phyloP scores from a whole-genome alignment of 225 moss, liverwort and hornwort species.

The Bryoerythrophyllum caledonicum region DNA sequence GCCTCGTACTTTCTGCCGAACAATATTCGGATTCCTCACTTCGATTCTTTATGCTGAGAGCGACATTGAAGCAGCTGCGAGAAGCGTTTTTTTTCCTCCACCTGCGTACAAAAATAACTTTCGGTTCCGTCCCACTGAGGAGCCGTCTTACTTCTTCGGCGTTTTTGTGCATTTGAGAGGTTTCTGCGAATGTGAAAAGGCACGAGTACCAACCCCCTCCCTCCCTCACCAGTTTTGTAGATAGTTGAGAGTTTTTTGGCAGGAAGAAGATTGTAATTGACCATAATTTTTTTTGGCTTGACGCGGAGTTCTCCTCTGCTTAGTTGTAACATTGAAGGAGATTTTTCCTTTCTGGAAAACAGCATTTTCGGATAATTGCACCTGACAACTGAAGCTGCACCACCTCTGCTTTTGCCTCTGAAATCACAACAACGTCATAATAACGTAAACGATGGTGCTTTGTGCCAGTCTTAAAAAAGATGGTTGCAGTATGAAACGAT shows the following conservation, averaged over 20 bases:
- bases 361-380: background rate
- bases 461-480: background rate
- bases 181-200: slow-evolving; percentile 9
- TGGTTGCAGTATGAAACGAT: background rate
- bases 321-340: slow-evolving; percentile 14
- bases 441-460: background rate
- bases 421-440: background rate
- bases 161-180: slow-evolving; percentile 11
- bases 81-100: too few species aligned
- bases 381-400: background rate
- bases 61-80: background rate
- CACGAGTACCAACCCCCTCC: background rate
- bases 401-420: background rate
- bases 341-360: background rate
- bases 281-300: slow-evolving; percentile 5
- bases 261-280: slow-evolving; percentile 7
- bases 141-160: slow-evolving; percentile 7
- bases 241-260: slow-evolving; percentile 20
- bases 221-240: slow-evolving; percentile 23
- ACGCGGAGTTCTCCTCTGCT: background rate
- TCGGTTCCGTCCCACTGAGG: slow-evolving; percentile 16
- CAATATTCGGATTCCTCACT: slow-evolving; percentile 20
- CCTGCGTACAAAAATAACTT: background rate
- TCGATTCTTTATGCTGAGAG: slow-evolving; percentile 19
- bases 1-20: slow-evolving; percentile 15